phyloP scores from a whole-genome alignment of 805 yeast genomes.

The Wickerhamiella qilinensis region DNA sequence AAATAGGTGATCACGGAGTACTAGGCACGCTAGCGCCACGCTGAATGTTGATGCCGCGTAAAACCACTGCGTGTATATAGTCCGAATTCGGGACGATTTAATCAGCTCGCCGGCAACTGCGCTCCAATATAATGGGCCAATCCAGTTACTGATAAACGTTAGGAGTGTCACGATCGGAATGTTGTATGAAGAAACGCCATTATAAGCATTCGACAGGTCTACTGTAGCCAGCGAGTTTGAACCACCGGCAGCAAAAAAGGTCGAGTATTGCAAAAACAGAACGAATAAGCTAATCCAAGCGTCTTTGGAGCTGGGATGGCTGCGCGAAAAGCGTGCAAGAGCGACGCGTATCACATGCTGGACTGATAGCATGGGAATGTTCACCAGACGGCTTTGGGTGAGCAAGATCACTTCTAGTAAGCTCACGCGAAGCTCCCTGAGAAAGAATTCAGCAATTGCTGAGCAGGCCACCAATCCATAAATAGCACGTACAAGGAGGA shows the following conservation, averaged over 20 bases:
- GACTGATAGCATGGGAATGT: constrained; percentile 37
- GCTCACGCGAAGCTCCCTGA: not conserved
- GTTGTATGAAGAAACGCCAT: constrained; percentile 63
- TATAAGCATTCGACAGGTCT: constrained; percentile 82
- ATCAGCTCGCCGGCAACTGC: constrained; percentile 18
- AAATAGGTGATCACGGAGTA: constrained; percentile 70
- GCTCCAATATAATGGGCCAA: constrained; percentile 74
- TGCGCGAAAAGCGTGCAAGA: too few relatives aligned
- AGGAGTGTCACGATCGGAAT: constrained; percentile 57
- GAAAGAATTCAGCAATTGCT: constrained; percentile 5
- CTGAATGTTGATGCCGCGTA: constrained; percentile 8
- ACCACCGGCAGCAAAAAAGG: constrained; percentile 78
- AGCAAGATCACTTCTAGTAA: constrained; percentile 23
- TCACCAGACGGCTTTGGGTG: constrained; percentile 37
- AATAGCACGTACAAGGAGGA: constrained; percentile 7
- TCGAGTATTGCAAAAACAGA: constrained; percentile 49
- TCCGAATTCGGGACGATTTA: constrained; percentile 24
- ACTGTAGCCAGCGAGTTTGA: constrained; percentile 86
- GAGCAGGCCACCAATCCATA: constrained; percentile 4
- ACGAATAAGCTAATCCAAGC: constrained; percentile 16
- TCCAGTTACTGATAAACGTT: constrained; percentile 72
- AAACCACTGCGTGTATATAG: constrained; percentile 8
- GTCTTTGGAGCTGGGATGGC: not conserved
- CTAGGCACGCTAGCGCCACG: constrained; percentile 39
- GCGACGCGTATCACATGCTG: constrained; percentile 18